phyloP scores from a whole-genome alignment of 1,284 basidiomycete species.

The Schizophyllum commune region DNA sequence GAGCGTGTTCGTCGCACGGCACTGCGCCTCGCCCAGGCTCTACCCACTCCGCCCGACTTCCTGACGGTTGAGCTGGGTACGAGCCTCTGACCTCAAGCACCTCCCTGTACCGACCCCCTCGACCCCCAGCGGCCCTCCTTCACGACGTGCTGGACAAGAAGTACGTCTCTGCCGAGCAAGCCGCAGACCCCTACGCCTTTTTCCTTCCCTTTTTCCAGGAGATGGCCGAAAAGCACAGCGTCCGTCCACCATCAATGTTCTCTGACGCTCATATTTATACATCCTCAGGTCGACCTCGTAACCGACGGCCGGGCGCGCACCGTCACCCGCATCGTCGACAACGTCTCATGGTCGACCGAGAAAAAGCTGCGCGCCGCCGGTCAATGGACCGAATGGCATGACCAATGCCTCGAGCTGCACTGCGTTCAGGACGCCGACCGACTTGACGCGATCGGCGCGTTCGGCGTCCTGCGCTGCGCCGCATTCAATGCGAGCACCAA shows the following conservation, averaged over 20 bases:
- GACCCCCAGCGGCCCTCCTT: conserved; percentile 59
- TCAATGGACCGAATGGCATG: conserved; percentile 65
- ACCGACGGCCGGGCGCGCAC: conserved; percentile 48
- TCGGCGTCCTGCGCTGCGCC: conserved; percentile 86
- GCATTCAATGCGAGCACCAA: conserved; percentile 72
- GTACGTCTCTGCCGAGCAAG: conserved; percentile 56
- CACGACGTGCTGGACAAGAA: conserved; percentile 89
- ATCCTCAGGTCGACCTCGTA: conserved; percentile 35
- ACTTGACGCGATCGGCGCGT: conserved; percentile 86
- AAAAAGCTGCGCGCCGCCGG: conserved; percentile 52
- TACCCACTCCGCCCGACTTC: conserved; percentile 49
- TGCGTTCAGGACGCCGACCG: conserved; percentile 93
- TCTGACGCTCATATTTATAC: neutral
- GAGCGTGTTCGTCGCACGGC: conserved; percentile 77
- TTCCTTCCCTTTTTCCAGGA: conserved; percentile 61
- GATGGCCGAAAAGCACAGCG: conserved; percentile 30
- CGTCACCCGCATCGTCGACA: conserved; percentile 63
- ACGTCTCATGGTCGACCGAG: conserved; percentile 85
- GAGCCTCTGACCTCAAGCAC: conserved; percentile 4
- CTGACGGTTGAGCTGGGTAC: conserved; percentile 66
- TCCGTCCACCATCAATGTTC: conserved; percentile 14
- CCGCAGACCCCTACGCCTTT: conserved; percentile 54
- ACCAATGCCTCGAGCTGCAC: conserved; percentile 72
- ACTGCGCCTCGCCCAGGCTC: conserved; percentile 51
- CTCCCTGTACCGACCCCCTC: neutral